These are phyloP conservation scores for Rhododendron ovatum DNA, from an alignment of 148 eudicot species.

Conservation along the genomic window DNA sequence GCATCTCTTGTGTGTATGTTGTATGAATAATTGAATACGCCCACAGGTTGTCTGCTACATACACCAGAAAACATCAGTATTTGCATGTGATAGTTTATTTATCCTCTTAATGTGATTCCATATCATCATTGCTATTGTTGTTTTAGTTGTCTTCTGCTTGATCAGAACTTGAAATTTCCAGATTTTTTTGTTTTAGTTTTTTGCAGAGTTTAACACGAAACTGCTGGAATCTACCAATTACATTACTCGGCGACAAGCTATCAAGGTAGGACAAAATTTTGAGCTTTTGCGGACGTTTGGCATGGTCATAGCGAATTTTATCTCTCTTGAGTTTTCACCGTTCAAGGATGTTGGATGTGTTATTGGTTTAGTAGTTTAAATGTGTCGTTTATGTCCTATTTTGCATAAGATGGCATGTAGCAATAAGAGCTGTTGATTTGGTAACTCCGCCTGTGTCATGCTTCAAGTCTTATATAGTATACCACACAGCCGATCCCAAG, in stretches of 20 bases:
- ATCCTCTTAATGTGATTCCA: not conserved
- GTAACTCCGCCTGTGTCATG: slow-evolving; percentile 1
- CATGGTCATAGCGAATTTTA: not conserved
- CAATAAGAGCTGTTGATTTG: not conserved
- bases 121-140: not conserved
- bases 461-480: not conserved
- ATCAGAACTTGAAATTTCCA: not conserved
- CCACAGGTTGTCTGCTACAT: not conserved
- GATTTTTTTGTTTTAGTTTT: slow-evolving; percentile 24
- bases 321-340: not conserved
- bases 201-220: slow-evolving; percentile 67
- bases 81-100: not conserved
- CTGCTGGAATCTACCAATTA: slow-evolving; percentile 77
- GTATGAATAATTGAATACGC: not conserved
- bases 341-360: not conserved
- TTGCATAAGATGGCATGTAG: not conserved
- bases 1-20: not conserved
- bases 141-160: slow-evolving; percentile 6
- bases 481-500: not conserved
- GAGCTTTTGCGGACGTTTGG: not conserved
- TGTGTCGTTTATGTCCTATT: not conserved
- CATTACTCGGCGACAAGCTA: slow-evolving; percentile 79
- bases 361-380: not conserved
- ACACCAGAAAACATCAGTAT: not conserved
- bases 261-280: slow-evolving; percentile 44